A percentile compares a stretch with the other conserved stretches of the same genome.
Evolutionary conservation across 2,329 filamentous ascomycete genomes (phyloP).

Genomic region (Xylariaceae sp.): DNA sequence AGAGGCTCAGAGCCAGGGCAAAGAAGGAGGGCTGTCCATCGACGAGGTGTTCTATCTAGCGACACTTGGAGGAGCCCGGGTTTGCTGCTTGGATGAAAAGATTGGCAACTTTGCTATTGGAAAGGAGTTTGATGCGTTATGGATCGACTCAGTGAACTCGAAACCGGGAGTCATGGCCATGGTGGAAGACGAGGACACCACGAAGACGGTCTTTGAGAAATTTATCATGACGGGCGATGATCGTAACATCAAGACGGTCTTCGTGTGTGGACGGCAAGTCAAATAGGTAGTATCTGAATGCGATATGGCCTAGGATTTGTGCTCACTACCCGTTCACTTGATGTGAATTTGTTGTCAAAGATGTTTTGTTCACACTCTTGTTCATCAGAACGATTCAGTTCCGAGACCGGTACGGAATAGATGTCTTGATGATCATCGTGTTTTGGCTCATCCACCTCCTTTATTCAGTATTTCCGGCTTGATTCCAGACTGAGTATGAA

Average conservation of each 20-base stretch:
- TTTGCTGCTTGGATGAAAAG: slow-evolving; percentile 48
- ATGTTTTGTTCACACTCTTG: background rate
- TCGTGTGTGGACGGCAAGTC: slow-evolving; percentile 42
- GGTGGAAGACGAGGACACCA: slow-evolving; percentile 45
- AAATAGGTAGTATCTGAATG: slow-evolving; percentile 4
- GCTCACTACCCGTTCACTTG: too few relatives aligned
- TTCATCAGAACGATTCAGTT: background rate
- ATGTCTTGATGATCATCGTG: background rate
- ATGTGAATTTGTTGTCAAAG: background rate
- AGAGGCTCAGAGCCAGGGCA: slow-evolving; percentile 37
- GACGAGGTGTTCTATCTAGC: slow-evolving; percentile 55
- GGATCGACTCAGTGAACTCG: slow-evolving; percentile 36
- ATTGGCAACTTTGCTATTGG: slow-evolving; percentile 54
- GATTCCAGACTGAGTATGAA: too few relatives aligned
- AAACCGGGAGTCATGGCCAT: slow-evolving; percentile 46
- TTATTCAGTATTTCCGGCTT: too few relatives aligned
- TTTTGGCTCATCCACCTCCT: background rate
- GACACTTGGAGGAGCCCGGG: slow-evolving; percentile 55
- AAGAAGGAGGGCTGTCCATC: slow-evolving; percentile 43
- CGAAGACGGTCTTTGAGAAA: slow-evolving; percentile 51
- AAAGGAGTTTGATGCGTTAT: slow-evolving; percentile 58
- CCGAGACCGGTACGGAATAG: background rate
- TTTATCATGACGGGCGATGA: slow-evolving; percentile 63
- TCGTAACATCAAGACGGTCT: slow-evolving; percentile 53
- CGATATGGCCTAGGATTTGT: background rate